Base-by-base conservation (phyloP, 2,329 filamentous ascomycete species). In the Aspergillus sp. region DNA sequence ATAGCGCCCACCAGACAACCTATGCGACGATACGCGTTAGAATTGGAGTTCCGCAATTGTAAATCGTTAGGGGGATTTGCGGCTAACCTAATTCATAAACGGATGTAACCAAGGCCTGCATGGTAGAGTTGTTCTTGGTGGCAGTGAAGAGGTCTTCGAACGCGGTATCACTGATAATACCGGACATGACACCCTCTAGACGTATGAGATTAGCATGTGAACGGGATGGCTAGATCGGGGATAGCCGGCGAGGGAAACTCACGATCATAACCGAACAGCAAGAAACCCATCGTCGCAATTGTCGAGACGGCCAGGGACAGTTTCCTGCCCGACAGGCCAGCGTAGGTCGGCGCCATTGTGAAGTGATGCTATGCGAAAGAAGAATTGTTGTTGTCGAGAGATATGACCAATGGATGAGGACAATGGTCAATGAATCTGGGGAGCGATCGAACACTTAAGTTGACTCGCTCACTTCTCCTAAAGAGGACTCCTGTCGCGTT, bases 281-380 rank as follows among this genome's bases (percentile, higher is more conserved):
- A 71, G 76, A 88, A 87, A 21, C 84, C 86, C 53, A 84, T 86
- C 0, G 86, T 88, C 3, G 86, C 85, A 25, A 89, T 81, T n/a
- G 82, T 81, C 1, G 87, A 87, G 50, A 89, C 81, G 41, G 82
- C 77, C 62, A 87, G 67, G 17, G 82, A 84, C 56, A 89, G 79
- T 39, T 76, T 78, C 65, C 78, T 80, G 71, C 87, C 87, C 38
- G 82, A 83, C 61, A 88, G 78, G 73, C 86, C 86, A 71, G 84
- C 82, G 70, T 81, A 88, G 17, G 70, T 81, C 64, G 83, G 80
- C 64, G 82, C 78, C 83, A 85, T 86, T 41, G 23, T 70, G 64
- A 48, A 49, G 19, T 48, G 15, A 30, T 51, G 47, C 32, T 36
- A 15, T 30, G 5, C 23, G 23, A 25, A 11, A 30, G 42, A 27